These are phyloP conservation scores for Camellia oleifera DNA, from an alignment of 179 eudicot species.

Conservation along the genomic window DNA sequence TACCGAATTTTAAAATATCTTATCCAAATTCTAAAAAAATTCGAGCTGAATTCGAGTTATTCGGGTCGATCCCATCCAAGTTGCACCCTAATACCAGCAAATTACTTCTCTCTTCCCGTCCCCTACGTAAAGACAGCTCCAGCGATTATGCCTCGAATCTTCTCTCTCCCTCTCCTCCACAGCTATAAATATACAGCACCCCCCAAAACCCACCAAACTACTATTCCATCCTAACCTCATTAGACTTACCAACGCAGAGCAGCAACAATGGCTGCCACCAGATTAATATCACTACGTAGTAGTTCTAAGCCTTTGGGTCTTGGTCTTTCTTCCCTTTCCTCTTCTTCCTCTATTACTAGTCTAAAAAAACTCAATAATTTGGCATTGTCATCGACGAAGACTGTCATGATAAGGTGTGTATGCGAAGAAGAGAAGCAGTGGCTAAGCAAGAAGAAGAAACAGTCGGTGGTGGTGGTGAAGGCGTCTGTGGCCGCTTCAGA, in stretches of 20 bases:
- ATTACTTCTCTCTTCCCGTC: no score
- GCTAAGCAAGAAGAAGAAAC: constrained; percentile 1
- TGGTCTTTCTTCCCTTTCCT: constrained; percentile 7
- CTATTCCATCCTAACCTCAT: not conserved
- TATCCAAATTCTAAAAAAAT: no score
- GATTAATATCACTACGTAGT: constrained; percentile 14
- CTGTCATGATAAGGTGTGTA: no score
- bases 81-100: no score
- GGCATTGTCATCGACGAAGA: not conserved
- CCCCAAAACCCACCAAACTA: not conserved
- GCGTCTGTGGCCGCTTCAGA: not conserved
- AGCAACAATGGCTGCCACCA: constrained; percentile 21
- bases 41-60: no score
- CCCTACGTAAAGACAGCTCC: constrained; percentile 5
- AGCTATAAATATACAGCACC: no score
- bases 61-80: no score
- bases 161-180: constrained; percentile 6
- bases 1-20: no score
- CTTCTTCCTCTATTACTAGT: not conserved
- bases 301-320: constrained; percentile 9
- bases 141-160: constrained; percentile 27
- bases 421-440: not conserved
- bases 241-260: not conserved
- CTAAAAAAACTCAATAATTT: not conserved
- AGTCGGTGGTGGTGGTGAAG: not conserved